Percentiles rank a stretch among this genome's conserved stretches.
Evolutionary conservation across 495 filamentous ascomycete species (phyloP).

Genomic region (Acidiella bohemica): DNA sequence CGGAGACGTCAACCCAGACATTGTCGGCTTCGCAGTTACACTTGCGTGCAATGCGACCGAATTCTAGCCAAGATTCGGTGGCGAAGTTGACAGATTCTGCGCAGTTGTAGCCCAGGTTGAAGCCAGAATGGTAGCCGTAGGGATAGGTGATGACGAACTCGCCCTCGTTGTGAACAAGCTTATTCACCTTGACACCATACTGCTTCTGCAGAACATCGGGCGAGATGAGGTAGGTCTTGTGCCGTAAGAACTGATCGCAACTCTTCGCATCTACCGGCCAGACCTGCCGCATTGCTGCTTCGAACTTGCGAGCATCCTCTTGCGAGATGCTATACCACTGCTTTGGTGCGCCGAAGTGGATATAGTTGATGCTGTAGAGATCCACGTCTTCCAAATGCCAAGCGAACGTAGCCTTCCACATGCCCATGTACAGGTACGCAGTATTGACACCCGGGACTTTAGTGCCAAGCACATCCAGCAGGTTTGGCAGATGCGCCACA

Average conservation of each 20-base stretch:
- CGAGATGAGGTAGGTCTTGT: slow-evolving; percentile 98
- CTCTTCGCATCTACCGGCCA: slow-evolving; percentile 96
- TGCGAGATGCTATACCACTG: slow-evolving; percentile 99
- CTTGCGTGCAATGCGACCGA: slow-evolving; percentile 92
- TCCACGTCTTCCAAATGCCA: slow-evolving; percentile 99
- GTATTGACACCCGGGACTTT: slow-evolving; percentile 97
- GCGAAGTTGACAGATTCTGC: slow-evolving; percentile 99
- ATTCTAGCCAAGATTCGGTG: slow-evolving; percentile 82
- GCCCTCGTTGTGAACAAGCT: slow-evolving; percentile 85
- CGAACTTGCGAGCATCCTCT: slow-evolving; percentile 84
- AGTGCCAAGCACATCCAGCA: slow-evolving; percentile 86
- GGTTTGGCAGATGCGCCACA: slow-evolving; percentile 80
- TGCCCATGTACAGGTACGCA: slow-evolving; percentile 93
- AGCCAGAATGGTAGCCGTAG: slow-evolving; percentile 96
- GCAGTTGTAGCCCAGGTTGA: slow-evolving; percentile 97
- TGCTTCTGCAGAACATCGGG: slow-evolving; percentile 72
- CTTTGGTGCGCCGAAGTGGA: slow-evolving; percentile 96
- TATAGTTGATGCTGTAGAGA: slow-evolving; percentile 98
- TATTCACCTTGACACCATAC: slow-evolving; percentile 90
- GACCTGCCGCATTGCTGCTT: slow-evolving; percentile 81
- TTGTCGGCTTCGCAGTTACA: slow-evolving; percentile 93
- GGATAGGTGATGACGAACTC: slow-evolving; percentile 99
- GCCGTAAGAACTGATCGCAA: slow-evolving; percentile 89
- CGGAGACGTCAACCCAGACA: slow-evolving; percentile 92
- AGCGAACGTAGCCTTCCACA: slow-evolving; percentile 99